Base-by-base conservation (phyloP, 2,329 filamentous ascomycete genomes). In the Talaromyces amestolkiae region DNA sequence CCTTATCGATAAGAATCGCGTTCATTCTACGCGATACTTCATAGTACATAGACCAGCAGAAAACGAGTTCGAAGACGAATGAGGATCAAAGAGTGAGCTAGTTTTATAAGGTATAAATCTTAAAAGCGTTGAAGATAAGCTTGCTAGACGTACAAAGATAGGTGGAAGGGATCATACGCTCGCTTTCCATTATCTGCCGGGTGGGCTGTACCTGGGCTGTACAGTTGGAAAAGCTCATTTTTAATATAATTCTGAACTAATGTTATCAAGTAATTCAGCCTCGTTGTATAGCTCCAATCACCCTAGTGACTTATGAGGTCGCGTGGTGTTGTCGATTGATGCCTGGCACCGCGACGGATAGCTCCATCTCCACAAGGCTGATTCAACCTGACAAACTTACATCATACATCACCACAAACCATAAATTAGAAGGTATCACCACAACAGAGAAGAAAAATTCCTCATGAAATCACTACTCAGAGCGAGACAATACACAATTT, bases 311-410 rank as follows among this genome's bases (percentile, higher is more conserved):
- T 33, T 54, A n/a, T 8, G 4, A 22, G 15, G 49, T 54, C 17
- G 49, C 33, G 33, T 54, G 33, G 35, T 35, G 51, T 39, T 37
- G 31, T 11, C 6, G 27, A 35, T 13, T 22, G 53, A 56, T 56
- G 53, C 53, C 53, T 56, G 31, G 33, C 13, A n/a, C n/a, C 31
- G n/a, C 53, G 33, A 22, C 51, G 53, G 53, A 56, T 56, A 56
- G 33, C 51, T 33, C 27, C 49, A 35, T 37, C 56, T 59, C 56
- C 56, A 59, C 56, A 59, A 59, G 56, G 37, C 56, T 17, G 56
- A 58, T 58, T 58, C 56, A 58, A 59, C 56, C 56, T 45, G n/a
- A 33, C 37, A 59, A n/a, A 13, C 51, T 56, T 39, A 22, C 53
- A 56, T 54, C 31, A 54, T 56, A 37, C 33, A 37, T 56, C 53